Evolutionary conservation across 306 rosid genomes (phyloP), one percentile per base, ranked within the genome.

Genomic region (Abrus pulchellus): DNA sequence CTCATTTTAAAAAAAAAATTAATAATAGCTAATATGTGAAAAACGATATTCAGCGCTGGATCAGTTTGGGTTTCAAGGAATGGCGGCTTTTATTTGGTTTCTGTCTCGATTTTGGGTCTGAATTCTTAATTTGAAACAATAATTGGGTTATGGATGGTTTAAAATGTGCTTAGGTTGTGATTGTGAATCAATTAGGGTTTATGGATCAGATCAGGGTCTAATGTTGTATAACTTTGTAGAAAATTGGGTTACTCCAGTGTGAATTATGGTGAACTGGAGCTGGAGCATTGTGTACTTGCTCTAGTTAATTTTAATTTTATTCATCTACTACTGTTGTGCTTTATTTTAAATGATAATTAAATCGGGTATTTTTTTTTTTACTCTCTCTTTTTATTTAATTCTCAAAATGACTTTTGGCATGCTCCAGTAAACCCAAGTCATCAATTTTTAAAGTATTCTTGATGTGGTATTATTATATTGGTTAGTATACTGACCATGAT

Each of bases 171-270:
- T 34, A 0, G 50, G 40, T 67, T 52, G 3, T 67, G 81, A 78
- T 44, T 68, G 72, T 72, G 70, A 78, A 9, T 53, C 79, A 32
- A 29, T 57, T 85, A 83, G 89, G 84, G 84, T 82, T 83, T 75
- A 56, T 55, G 44, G 79, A 69, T 74, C 70, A 45, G 74, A 74
- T 82, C 75, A 60, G 52, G 7, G 40, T 38, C 8, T 10, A 45
- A 32, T 79, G 45, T 4, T 74, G 47, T 78, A n/a, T 2, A 6
- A n/a, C 28, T 66, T 78, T 29, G 11, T 28, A 54, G 0, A 53
- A 64, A 36, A 50, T 29, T 59, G 62, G 44, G 13, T 74, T 65
- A 28, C 7, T 6, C 59, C 34, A 6, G 48, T 33, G 57, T 81
- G 80, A 72, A 66, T 71, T 60, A 20, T 63, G 65, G 68, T 71